Evolutionary conservation across 768 basidiomycete genomes (phyloP).

Genomic region (Mycena leptocephala): DNA sequence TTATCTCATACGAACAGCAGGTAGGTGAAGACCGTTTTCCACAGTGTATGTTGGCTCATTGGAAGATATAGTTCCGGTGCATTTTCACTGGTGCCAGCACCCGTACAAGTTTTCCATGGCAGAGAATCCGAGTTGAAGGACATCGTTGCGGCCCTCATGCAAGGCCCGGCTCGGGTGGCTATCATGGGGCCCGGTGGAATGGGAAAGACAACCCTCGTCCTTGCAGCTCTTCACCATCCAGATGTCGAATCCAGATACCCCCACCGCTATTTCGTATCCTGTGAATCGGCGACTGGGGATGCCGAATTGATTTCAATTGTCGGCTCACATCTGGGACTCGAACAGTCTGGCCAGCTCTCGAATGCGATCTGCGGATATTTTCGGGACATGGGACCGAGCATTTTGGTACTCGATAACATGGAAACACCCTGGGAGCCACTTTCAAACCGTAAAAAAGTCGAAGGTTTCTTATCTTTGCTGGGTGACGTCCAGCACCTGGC

Average conservation of each 20-base stretch:
- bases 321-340: neutral
- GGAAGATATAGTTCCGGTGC: neutral
- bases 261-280: neutral
- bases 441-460: neutral
- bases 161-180: neutral
- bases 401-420: neutral
- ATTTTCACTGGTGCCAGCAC: neutral
- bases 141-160: neutral
- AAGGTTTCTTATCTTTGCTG: neutral
- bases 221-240: neutral
- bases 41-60: neutral
- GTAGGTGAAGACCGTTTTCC: no score
- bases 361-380: neutral
- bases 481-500: neutral
- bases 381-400: neutral
- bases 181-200: neutral
- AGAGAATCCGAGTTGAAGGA: constrained; percentile 1
- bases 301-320: neutral
- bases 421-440: neutral
- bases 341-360: neutral
- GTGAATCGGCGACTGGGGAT: neutral
- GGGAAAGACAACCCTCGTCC: neutral
- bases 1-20: no score
- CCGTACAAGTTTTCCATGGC: neutral
- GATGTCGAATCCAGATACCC: neutral